A percentile compares a stretch with the other conserved stretches of the same genome.
These are phyloP conservation scores for Trichoderma guizhouense DNA, from an alignment of 2,329 filamentous ascomycete genomes.

Conservation along the genomic window DNA sequence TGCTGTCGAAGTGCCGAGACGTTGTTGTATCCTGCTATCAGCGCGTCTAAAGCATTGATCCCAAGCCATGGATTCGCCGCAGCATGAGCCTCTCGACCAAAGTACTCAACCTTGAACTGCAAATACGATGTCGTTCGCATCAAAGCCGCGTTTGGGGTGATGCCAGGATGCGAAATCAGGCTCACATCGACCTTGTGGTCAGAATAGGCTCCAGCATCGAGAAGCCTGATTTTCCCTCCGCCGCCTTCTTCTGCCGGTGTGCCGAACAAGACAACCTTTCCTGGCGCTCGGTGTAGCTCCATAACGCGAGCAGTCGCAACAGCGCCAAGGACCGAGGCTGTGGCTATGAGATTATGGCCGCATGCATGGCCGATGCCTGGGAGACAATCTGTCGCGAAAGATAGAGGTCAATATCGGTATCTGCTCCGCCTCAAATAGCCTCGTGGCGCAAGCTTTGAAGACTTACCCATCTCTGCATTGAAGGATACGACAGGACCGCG, in stretches of 20 bases:
- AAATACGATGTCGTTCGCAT: constrained; percentile 51
- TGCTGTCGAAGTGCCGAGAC: constrained; percentile 54
- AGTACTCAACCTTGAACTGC: constrained; percentile 49
- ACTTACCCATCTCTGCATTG: constrained; percentile 36
- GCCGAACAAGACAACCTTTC: constrained; percentile 46
- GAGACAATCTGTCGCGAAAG: constrained; percentile 39
- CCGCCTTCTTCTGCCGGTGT: constrained; percentile 47
- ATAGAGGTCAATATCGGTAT: not conserved
- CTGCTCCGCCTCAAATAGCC: not conserved
- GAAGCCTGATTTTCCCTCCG: constrained; percentile 46
- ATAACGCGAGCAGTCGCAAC: constrained; percentile 46
- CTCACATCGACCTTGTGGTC: constrained; percentile 21
- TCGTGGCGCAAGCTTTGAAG: not conserved
- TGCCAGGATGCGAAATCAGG: constrained; percentile 30
- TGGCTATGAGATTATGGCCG: constrained; percentile 53
- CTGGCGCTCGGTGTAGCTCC: constrained; percentile 38
- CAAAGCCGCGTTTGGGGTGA: constrained; percentile 42
- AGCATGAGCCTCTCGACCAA: constrained; percentile 53
- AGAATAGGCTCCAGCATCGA: constrained; percentile 39
- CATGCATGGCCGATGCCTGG: constrained; percentile 51
- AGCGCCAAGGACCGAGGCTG: constrained; percentile 43
- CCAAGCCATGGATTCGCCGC: constrained; percentile 55
- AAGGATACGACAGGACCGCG: constrained; percentile 40
- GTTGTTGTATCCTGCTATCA: constrained; percentile 46
- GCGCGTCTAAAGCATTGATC: constrained; percentile 55